Conservation (phyloP, 2,329 filamentous ascomycete species). For the Tolypocladium tundrense region DNA sequence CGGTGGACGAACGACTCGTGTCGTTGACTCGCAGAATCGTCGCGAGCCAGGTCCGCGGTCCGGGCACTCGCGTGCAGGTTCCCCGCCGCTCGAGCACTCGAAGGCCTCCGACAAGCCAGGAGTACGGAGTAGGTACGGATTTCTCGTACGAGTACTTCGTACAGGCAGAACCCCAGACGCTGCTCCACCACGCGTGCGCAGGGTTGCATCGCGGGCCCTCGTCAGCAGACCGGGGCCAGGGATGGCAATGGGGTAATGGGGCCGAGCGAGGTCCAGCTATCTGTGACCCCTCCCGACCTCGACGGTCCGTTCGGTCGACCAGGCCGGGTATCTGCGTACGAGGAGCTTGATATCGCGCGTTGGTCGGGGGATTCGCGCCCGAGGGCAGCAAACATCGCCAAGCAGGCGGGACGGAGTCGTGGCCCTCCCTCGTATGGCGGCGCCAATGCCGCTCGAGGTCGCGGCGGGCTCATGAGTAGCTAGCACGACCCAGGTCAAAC, state of each 20-base stretch:
- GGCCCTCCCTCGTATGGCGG: not conserved
- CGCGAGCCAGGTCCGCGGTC: not conserved
- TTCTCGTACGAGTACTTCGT: no score
- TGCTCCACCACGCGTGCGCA: not conserved
- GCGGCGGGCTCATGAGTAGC: not conserved
- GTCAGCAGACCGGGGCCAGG: not conserved
- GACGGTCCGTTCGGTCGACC: not conserved
- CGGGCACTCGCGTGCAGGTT: no score
- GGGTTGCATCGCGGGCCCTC: not conserved
- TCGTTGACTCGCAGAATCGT: not conserved
- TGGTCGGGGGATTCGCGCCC: not conserved
- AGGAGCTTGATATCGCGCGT: not conserved
- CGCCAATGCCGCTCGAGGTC: not conserved
- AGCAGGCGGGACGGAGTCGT: no score
- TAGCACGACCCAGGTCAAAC: not conserved
- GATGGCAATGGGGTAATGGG: not conserved
- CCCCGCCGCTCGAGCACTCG: no score
- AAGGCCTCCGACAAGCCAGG: no score
- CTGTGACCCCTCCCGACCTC: not conserved
- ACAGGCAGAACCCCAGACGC: not conserved
- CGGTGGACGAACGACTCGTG: not conserved
- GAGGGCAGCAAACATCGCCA: no score
- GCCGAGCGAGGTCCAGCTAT: not conserved
- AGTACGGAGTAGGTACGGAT: no score
- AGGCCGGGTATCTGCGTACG: not conserved